These are phyloP conservation scores for Pichia nanzhaoensis DNA, from an alignment of 805 yeast species.

Conservation along the genomic window DNA sequence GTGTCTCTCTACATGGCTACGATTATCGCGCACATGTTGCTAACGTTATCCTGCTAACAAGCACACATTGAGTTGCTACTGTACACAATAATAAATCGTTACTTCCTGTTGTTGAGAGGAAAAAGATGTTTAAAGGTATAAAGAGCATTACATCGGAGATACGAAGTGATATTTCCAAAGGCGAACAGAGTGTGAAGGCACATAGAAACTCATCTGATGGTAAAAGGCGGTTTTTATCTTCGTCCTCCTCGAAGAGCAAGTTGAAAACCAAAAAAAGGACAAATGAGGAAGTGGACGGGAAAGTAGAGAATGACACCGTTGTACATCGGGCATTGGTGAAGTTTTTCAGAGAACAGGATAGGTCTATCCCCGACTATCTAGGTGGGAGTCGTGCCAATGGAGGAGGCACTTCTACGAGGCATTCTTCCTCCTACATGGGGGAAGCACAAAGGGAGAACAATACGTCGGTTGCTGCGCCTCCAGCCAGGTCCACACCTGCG, in stretches of 20 bases:
- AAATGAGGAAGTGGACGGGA: slow-evolving; percentile 29
- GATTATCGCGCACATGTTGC: too few relatives aligned
- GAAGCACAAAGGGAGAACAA: too few relatives aligned
- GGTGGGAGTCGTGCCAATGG: not conserved
- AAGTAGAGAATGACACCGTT: slow-evolving; percentile 28
- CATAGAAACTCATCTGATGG: too few relatives aligned
- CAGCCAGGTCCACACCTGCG: not conserved
- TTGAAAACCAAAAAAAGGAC: not conserved
- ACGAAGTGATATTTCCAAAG: not conserved
- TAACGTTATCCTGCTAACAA: too few relatives aligned
- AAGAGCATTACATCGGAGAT: slow-evolving; percentile 19
- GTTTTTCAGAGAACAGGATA: slow-evolving; percentile 21
- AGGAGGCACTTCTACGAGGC: too few relatives aligned
- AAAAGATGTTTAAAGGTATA: slow-evolving; percentile 16
- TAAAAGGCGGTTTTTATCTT: too few relatives aligned
- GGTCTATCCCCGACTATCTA: slow-evolving; percentile 22
- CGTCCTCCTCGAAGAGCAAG: not conserved
- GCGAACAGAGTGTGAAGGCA: not conserved
- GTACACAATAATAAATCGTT: too few relatives aligned
- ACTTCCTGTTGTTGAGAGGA: too few relatives aligned
- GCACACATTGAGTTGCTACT: too few relatives aligned
- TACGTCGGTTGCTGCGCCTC: not conserved
- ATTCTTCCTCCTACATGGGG: too few relatives aligned
- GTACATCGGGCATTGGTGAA: slow-evolving; percentile 28
- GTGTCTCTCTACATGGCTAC: too few relatives aligned